A percentile compares a stretch with the other conserved stretches of the same genome.
These are phyloP conservation scores for Sodiomyces alkalinus DNA, from an alignment of 2,329 filamentous ascomycete genomes.

Conservation along the genomic window DNA sequence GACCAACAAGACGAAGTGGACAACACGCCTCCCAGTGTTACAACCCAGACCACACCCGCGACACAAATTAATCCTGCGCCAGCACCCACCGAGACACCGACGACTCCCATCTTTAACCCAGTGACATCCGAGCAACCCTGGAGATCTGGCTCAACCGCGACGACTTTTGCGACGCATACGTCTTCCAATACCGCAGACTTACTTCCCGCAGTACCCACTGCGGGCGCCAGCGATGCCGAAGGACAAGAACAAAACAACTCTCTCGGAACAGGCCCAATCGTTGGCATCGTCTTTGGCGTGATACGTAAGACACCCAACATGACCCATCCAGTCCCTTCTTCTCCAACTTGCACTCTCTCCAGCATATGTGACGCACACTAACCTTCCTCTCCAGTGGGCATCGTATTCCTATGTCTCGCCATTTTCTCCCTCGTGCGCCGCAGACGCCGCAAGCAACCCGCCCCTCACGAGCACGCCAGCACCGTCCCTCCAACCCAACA, in stretches of 20 bases:
- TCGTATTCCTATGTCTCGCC: neutral
- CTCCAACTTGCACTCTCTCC: too few relatives aligned
- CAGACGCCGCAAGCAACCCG: neutral
- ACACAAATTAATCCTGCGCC: too few relatives aligned
- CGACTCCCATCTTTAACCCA: too few relatives aligned
- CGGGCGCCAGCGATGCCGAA: neutral
- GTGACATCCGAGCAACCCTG: neutral
- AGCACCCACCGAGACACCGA: too few relatives aligned
- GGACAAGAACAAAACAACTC: neutral
- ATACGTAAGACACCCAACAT: neutral
- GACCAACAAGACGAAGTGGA: too few relatives aligned
- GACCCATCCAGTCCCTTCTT: too few relatives aligned
- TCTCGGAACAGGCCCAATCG: neutral
- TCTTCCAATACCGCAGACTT: neutral
- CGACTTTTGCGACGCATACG: too few relatives aligned
- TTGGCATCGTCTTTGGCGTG: neutral
- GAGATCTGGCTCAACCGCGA: neutral
- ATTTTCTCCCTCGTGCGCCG: neutral
- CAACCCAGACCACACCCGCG: neutral
- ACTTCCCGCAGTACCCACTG: neutral
- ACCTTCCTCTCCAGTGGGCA: neutral
- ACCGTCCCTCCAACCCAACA: neutral
- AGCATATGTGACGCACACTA: neutral
- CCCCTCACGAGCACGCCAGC: neutral
- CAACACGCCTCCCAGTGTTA: neutral